Base-by-base conservation (phyloP, 495 filamentous ascomycete species). In the Astrothelium macrocarpum region DNA sequence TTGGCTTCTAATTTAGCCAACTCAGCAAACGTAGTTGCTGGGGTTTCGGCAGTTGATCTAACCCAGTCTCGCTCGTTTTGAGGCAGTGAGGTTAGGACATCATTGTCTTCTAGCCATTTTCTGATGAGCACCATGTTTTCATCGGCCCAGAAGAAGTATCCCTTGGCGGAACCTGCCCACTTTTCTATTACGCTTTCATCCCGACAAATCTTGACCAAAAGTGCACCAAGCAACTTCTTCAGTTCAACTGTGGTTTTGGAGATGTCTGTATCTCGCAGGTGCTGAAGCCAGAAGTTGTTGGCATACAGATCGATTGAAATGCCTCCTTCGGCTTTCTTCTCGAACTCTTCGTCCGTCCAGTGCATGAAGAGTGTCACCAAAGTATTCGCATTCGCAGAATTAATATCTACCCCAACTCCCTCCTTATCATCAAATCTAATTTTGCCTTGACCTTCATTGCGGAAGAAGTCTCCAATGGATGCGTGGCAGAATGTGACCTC, bases 401-500 rank as follows among this genome's bases (percentile, higher is more conserved):
- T 46, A 49, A 49, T 20, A 39, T 67, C 29, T 20, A 32, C 49
- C 32, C 36, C 28, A 16, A 59, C 65, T 46, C 36, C n/a, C 20
- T 34, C 32, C 2, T 58, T 32, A 9, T 59, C 32, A 20, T 59
- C 53, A 28, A 20, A 25, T 18, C 31, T 9, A 29, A 64, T 39
- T 32, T 64, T 64, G 53, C 62, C 62, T 29, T 60, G 62, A 29
- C 32, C 10, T 16, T 53, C 26, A 45, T 59, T 45, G 53, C 46
- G 60, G 60, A 68, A 67, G 65, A 59, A 60, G 56, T 63, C 29
- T 63, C 49, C 20, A 66, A 68, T 64, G 43, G 46, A 20, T 42
- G 59, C 60, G 34, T 77, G 75, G 61, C 63, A 72, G 59, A 77
- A 74, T 10, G 70, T 69, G 11, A 75, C 67, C 1, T 60, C 64